A percentile compares a stretch with the other conserved stretches of the same genome.
Conservation (phyloP, 495 filamentous ascomycete genomes). For the Cenococcum geophilum region DNA sequence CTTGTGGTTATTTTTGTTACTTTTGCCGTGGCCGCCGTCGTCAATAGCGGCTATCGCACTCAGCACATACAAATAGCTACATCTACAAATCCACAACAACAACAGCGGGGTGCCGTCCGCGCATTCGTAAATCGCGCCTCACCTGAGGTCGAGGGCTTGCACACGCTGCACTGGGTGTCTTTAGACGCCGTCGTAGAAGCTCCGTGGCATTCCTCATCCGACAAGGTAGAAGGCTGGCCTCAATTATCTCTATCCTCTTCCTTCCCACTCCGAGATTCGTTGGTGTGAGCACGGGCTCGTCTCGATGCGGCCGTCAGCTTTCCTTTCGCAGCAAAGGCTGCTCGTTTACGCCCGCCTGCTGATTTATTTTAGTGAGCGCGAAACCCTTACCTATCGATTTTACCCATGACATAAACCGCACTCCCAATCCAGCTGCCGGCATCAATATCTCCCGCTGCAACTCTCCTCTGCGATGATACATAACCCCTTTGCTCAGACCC, state of each 20-base stretch:
- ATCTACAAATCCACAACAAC: no score
- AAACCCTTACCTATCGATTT: slow-evolving; percentile 1
- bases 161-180: no score
- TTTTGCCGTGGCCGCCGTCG: neutral
- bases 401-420: slow-evolving; percentile 4
- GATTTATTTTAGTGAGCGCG: neutral
- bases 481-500: neutral
- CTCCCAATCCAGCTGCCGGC: no score
- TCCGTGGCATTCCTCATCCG: neutral
- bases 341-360: neutral
- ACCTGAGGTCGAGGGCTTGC: neutral
- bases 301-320: neutral
- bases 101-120: no score
- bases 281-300: neutral
- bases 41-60: neutral
- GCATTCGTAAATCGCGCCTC: neutral
- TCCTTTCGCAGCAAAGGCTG: neutral
- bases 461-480: neutral
- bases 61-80: no score
- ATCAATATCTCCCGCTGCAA: neutral
- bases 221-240: neutral
- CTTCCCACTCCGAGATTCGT: neutral
- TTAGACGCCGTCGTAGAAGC: no score
- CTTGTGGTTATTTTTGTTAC: neutral
- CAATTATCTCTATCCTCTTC: neutral